These are phyloP conservation scores for Aspergillus diversus DNA, from an alignment of 495 filamentous ascomycete species.

Conservation along the genomic window DNA sequence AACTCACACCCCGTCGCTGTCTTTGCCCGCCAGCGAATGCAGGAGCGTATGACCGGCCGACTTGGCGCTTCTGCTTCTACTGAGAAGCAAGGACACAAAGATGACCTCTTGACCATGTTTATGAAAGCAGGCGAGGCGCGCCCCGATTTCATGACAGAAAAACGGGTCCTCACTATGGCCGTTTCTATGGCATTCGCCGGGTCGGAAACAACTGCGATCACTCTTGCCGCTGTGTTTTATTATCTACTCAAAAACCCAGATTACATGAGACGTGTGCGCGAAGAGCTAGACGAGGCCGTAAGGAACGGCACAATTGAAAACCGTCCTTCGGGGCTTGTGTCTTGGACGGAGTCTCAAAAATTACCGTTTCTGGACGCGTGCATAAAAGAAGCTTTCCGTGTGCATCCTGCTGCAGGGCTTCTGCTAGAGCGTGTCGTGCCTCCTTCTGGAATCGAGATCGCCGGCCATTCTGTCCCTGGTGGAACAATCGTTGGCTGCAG, in stretches of 20 bases:
- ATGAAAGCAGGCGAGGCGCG: conserved; percentile 39
- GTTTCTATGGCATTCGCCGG: conserved; percentile 54
- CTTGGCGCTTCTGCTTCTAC: neutral
- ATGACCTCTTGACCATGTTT: conserved; percentile 35
- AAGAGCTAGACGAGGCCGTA: conserved; percentile 59
- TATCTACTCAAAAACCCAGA: conserved; percentile 59
- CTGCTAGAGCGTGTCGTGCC: conserved; percentile 56
- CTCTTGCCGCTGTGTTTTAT: conserved; percentile 65
- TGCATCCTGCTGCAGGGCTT: conserved; percentile 63
- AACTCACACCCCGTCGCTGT: conserved; percentile 28
- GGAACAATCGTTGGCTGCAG: conserved; percentile 65
- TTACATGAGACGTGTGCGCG: conserved; percentile 45
- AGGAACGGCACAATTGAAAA: conserved; percentile 51
- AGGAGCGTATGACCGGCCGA: conserved; percentile 24
- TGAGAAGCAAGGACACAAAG: conserved; percentile 6
- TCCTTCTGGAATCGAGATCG: conserved; percentile 37
- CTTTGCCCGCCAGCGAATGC: conserved; percentile 58
- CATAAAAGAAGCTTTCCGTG: conserved; percentile 69
- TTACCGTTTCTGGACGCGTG: conserved; percentile 67
- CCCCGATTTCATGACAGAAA: conserved; percentile 36
- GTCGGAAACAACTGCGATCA: conserved; percentile 70
- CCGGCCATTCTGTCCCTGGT: conserved; percentile 57
- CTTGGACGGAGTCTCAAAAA: conserved; percentile 60
- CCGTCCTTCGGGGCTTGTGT: conserved; percentile 57
- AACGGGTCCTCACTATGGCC: conserved; percentile 34